Percentiles rank a stretch among this genome's conserved stretches.
Conservation (phyloP, 352 stramenopile species). For the Pythium guiyangense region DNA sequence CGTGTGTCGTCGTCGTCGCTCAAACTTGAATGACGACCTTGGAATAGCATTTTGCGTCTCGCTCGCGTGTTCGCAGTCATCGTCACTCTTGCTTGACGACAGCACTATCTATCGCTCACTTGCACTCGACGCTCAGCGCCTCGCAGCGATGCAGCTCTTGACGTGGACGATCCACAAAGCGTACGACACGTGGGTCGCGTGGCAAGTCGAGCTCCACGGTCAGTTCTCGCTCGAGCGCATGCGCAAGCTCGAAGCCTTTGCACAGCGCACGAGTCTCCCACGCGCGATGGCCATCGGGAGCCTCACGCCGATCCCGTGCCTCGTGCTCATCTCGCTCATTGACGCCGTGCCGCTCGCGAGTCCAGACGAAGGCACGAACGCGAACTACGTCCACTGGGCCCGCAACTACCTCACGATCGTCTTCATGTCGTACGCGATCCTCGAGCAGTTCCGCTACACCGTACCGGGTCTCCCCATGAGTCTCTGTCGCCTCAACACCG, state of each 20-base stretch:
- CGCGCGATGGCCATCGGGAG: conserved; percentile 12
- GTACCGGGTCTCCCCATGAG: conserved; percentile 9
- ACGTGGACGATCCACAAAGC: not conserved
- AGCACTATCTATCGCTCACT: no score
- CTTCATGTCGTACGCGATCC: conserved; percentile 25
- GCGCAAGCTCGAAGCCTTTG: conserved; percentile 10
- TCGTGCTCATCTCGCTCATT: conserved; percentile 24
- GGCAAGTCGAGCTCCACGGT: conserved; percentile 32
- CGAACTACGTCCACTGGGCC: conserved; percentile 30
- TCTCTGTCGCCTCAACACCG: conserved; percentile 5
- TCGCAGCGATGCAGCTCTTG: not conserved
- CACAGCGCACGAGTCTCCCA: not conserved
- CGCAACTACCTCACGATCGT: conserved; percentile 23
- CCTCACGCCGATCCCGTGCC: conserved; percentile 26
- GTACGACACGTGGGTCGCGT: conserved; percentile 10
- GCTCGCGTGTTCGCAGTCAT: no score
- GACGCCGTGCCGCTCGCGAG: conserved; percentile 20
- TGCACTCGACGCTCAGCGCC: no score
- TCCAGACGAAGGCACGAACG: conserved; percentile 17
- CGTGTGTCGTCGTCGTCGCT: no score
- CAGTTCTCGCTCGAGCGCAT: conserved; percentile 30
- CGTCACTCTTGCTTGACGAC: no score
- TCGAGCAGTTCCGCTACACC: conserved; percentile 22
- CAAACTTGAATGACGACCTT: no score
- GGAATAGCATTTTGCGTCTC: no score